Conservation (phyloP, 306 rosid species). For the Rosa rugosa region DNA sequence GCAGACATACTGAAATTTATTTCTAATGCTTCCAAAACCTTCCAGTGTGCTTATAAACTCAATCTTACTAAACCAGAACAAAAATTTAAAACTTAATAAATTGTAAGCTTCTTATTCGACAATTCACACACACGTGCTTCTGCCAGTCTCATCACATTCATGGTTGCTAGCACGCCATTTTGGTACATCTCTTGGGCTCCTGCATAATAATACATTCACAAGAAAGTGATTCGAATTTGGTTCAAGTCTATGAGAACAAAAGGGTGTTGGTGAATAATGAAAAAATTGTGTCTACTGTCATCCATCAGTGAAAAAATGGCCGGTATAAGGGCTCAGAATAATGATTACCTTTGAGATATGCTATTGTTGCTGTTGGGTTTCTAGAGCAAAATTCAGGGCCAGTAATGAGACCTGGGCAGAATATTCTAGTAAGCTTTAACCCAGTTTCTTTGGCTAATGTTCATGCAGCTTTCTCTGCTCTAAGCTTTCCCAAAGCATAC, state of each 20-base stretch:
- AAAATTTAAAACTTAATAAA: background rate
- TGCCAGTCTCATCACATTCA: conserved; percentile 52
- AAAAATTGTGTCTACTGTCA: background rate
- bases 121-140: conserved; percentile 64
- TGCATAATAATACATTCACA: conserved; percentile 12
- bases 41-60: too few relatives aligned
- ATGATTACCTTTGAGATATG: conserved; percentile 78
- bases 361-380: conserved; percentile 75
- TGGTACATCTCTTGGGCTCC: conserved; percentile 73
- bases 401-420: conserved; percentile 72
- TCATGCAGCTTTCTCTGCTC: conserved; percentile 88
- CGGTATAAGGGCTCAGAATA: too few relatives aligned
- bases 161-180: conserved; percentile 62
- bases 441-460: conserved; percentile 63
- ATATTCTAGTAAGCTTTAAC: conserved; percentile 58
- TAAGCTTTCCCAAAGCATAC: conserved; percentile 81
- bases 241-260: background rate
- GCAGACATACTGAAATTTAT: background rate
- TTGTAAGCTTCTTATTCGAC: conserved; percentile 55
- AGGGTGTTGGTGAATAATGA: background rate
- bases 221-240: background rate
- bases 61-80: background rate
- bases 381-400: conserved; percentile 55
- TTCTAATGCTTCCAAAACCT: background rate
- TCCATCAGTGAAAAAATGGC: too few relatives aligned